Percentiles rank a stretch among this genome's conserved stretches.
phyloP scores from a whole-genome alignment of 306 rosid genomes.

The Myrica gale region DNA sequence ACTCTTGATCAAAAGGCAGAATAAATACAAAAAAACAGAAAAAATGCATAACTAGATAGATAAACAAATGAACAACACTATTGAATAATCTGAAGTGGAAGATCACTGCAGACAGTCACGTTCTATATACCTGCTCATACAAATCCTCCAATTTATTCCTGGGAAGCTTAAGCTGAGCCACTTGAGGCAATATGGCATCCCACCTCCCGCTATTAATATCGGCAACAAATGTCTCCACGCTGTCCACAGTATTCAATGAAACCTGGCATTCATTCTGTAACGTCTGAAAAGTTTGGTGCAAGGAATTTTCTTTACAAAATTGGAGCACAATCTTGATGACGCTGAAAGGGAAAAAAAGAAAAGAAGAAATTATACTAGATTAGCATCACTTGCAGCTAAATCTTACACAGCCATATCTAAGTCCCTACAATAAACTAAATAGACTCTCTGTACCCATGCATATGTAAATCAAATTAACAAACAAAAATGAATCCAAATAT shows the following conservation, averaged over 20 bases:
- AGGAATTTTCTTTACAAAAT: conserved; percentile 91
- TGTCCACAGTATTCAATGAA: conserved; percentile 91
- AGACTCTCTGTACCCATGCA: neutral
- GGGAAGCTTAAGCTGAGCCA: conserved; percentile 94
- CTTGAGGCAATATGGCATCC: conserved; percentile 95
- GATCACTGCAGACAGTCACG: neutral
- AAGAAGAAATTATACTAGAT: neutral
- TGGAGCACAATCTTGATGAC: conserved; percentile 98
- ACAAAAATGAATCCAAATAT: neutral
- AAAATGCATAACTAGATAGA: neutral
- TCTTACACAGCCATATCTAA: neutral
- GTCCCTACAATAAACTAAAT: neutral
- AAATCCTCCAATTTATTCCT: conserved; percentile 93
- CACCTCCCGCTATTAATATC: conserved; percentile 96
- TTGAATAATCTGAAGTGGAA: neutral
- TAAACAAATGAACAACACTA: neutral
- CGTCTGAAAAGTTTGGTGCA: conserved; percentile 88
- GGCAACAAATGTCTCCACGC: conserved; percentile 87
- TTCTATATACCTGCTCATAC: conserved; percentile 77
- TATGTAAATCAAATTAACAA: neutral
- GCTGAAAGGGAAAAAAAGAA: conserved; percentile 42
- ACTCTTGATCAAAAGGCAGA: neutral
- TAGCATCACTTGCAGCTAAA: neutral
- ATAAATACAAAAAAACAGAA: neutral
- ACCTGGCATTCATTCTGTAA: conserved; percentile 96